Evolutionary conservation across 257 asterid species (phyloP), one percentile per base, ranked within the genome.

Genomic region (Petrea volubilis): DNA sequence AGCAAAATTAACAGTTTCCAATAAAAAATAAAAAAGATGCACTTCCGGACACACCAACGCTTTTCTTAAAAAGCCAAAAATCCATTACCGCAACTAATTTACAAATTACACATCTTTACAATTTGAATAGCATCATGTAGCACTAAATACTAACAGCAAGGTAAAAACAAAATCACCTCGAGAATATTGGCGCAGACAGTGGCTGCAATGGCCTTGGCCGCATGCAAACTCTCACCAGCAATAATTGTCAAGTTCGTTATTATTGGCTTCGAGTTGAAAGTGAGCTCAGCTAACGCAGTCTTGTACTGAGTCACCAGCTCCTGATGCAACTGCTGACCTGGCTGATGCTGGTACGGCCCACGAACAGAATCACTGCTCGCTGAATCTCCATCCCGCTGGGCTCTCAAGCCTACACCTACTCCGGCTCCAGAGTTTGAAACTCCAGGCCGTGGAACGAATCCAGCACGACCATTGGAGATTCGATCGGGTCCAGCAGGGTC

Each of bases 191-290:
- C 55, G 72, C 96, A 95, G 78, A 95, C 76, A 50, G 90, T 73
- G 34, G 84, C 87, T 21, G 96, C 96, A 51, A 95, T 83, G 34
- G 95, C 93, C 86, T 95, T 95, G 20, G 99, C 94, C 11, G 97
- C 97, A 25, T 81, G 85, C 68, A 85, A 67, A 88, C 88, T 92
- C 92, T 95, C 99, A 21, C 99, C 99, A 1, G 99, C 99, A 34
- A 95, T 95, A 59, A 95, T 95, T 17, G 99, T 92, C 85, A 95
- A 79, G 77, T 95, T 95, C 2, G 99, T 95, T 60, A 95, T 95
- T 14, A 95, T 95, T 5, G 99, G 99, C 84, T 95, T 95, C 38
- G 99, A 92, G 74, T 92, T 95, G 75, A 92, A 90, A 17, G 94
- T 92, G 57, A 95, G 80, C 83, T 95, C 99, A 47, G 91, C 83